Evolutionary conservation across 2,329 filamentous ascomycete species (phyloP).

Genomic region (Fusarium agapanthi): DNA sequence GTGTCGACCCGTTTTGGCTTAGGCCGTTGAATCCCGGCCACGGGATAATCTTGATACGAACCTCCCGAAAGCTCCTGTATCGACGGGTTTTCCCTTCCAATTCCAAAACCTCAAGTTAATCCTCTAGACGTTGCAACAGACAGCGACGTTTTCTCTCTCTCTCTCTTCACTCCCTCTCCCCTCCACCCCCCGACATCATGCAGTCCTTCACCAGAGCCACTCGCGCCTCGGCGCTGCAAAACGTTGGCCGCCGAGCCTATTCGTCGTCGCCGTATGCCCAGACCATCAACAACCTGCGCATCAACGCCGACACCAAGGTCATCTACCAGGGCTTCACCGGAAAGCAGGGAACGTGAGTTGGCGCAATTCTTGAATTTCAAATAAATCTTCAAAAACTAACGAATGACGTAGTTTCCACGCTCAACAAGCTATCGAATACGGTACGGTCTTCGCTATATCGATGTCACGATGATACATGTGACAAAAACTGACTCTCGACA

Average conservation of each 20-base stretch:
- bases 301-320: conserved; percentile 93
- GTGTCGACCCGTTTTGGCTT: conserved; percentile 36
- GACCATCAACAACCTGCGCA: conserved; percentile 87
- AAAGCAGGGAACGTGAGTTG: conserved; percentile 89
- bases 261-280: conserved; percentile 77
- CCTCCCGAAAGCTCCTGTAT: conserved; percentile 41
- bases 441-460: conserved; percentile 60
- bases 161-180: neutral
- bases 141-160: conserved; percentile 5
- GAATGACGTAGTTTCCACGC: conserved; percentile 82
- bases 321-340: conserved; percentile 98
- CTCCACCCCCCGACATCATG: conserved; percentile 64
- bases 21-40: conserved; percentile 38
- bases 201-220: conserved; percentile 81
- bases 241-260: conserved; percentile 74
- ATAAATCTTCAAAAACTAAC: no score
- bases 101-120: conserved; percentile 24
- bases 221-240: conserved; percentile 75
- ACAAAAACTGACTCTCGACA: conserved; percentile 40
- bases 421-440: conserved; percentile 97
- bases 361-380: neutral
- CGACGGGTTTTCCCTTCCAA: conserved; percentile 41
- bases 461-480: conserved; percentile 40
- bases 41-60: conserved; percentile 46
- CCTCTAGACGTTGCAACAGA: conserved; percentile 21